Base-by-base conservation (phyloP, 2,329 filamentous ascomycete genomes). In the Periconia macrospinosa region DNA sequence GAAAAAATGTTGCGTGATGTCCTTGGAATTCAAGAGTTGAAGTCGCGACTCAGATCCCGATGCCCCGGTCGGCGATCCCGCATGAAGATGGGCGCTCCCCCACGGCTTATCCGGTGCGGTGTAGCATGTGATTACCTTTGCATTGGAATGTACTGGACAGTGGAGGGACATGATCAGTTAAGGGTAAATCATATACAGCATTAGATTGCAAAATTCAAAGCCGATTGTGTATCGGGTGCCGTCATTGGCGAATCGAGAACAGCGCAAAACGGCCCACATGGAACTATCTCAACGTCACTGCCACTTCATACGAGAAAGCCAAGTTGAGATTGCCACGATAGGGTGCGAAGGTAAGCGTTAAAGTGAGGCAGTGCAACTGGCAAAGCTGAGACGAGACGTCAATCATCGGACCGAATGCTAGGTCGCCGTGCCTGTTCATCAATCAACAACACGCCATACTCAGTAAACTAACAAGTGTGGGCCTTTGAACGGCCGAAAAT, bases 381-480 rank as follows among this genome's bases (percentile, higher is more conserved):
- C 60, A 56, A 54, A 37, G 33, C 33, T 13, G 19, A 41, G 47
- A 58, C 64, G 56, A 65, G 61, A 56, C 58, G 50, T 56, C 53
- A 52, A 46, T 17, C 54, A 64, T 72, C 69, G 69, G 69, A 49
- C 69, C 69, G 69, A 71, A 52, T 70, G 8, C 23, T 27, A 27
- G 23, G 23, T 27, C 23, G 23, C 3, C 64, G 59, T 58, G 64
- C 65, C 59, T 55, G 63, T 61, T 50, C 61, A 59, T 53, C 55
- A 54, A 59, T 57, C 33, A n/a, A 37, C 33, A 37, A 14, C 5
- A 37, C 11, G 33, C 33, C 15, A 13, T 3, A 5, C 15, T n/a
- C 11, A n/a, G 33, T 37, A 14, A 37, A n/a, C 33, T 37, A n/a
- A n/a, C 11, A 64, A 54, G 58, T 60, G 58, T 57, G 55, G 48